Base-by-base conservation (phyloP, 2,329 filamentous ascomycete genomes). In the Claviceps pazoutovae region DNA sequence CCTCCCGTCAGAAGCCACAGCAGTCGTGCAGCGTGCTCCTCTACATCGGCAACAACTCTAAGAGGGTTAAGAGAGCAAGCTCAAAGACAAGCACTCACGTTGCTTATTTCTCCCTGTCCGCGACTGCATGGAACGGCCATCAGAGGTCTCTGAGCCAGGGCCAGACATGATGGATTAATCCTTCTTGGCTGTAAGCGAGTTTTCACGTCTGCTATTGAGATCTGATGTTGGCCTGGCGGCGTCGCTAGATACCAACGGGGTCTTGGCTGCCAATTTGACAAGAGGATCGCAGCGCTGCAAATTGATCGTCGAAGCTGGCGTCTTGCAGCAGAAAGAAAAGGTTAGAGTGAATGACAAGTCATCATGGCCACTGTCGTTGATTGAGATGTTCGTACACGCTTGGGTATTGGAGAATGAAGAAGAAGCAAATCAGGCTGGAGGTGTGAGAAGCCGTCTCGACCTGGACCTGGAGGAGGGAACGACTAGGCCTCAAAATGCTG, bases 31-130 rank as follows among this genome's bases (percentile, higher is more conserved):
- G 46, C 23, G 30, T 47, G 47, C 34, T 51, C 21, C 39, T n/a
- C 36, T 41, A 46, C 19, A 30, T 21, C 17, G 43, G 39, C n/a
- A 42, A 39, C 23, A 50, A 51, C 26, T n/a, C 14, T 17, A 21
- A 38, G 38, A 47, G 30, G 39, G 36, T 30, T 5, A 17, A 13
- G 34, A 39, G 44, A 39, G 4, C 42, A 51, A 52, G 21, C 19
- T 41, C 43, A 30, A 48, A 57, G 51, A 50, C 48, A 38, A 54
- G 53, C 53, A 54, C 84, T 82, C 75, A 89, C 86, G 80, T 71
- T 93, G 87, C 65, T 90, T 90, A 64, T 74, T 82, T 65, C 87
- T 78, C 61, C 86, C 86, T 51, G 80, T 83, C 62, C 86, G 79
- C 56, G 86, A 87, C 73, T 89, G 76, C 80, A 83, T 84, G 50